phyloP scores from a whole-genome alignment of 805 yeast species.

The Cephaloascus albidus region DNA sequence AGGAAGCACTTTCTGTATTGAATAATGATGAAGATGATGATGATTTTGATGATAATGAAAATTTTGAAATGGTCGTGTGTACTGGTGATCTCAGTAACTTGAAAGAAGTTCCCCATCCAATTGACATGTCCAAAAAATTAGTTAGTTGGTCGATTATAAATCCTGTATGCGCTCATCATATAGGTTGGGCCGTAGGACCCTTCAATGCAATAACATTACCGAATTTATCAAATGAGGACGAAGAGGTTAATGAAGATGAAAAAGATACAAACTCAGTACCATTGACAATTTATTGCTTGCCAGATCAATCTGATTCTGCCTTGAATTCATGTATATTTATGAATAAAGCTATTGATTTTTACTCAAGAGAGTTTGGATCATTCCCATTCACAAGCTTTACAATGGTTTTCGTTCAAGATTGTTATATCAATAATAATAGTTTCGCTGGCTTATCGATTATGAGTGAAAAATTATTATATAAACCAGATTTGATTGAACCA shows the following conservation, averaged over 20 bases:
- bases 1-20: slow-evolving; percentile 13
- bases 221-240: slow-evolving; percentile 27
- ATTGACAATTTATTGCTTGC: slow-evolving; percentile 53
- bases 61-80: slow-evolving; percentile 49
- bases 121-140: slow-evolving; percentile 65
- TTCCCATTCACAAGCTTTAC: slow-evolving; percentile 84
- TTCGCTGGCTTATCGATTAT: slow-evolving; percentile 70
- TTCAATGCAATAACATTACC: slow-evolving; percentile 57
- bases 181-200: slow-evolving; percentile 93
- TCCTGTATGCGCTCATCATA: slow-evolving; percentile 88
- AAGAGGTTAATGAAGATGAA: slow-evolving; percentile 20
- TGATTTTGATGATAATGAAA: slow-evolving; percentile 35
- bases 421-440: slow-evolving; percentile 36
- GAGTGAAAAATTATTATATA: slow-evolving; percentile 55
- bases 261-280: slow-evolving; percentile 30
- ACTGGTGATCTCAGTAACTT: slow-evolving; percentile 62
- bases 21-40: slow-evolving; percentile 34
- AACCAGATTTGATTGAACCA: slow-evolving; percentile 71
- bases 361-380: slow-evolving; percentile 83
- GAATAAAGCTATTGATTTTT: slow-evolving; percentile 72
- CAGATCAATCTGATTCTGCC: slow-evolving; percentile 47
- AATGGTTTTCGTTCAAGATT: slow-evolving; percentile 60
- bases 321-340: slow-evolving; percentile 69
- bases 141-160: slow-evolving; percentile 66
- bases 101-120: slow-evolving; percentile 66